A percentile compares a stretch with the other conserved stretches of the same genome.
phyloP scores from a whole-genome alignment of 225 moss, liverwort and hornwort species.

The Marchantia polymorpha region DNA sequence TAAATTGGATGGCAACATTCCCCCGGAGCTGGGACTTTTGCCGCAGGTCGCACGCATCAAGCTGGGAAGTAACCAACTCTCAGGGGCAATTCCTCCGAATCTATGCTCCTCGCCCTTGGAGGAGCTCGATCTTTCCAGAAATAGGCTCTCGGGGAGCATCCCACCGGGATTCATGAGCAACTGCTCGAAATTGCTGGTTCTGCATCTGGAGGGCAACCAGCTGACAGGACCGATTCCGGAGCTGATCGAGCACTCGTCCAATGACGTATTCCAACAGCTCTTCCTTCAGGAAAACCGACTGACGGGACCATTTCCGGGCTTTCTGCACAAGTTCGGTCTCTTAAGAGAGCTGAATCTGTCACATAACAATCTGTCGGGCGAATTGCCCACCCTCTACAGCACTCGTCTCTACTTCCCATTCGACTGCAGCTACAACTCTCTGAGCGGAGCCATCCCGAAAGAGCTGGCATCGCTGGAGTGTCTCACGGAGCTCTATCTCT shows the following conservation, averaged over 20 bases:
- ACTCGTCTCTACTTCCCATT: not conserved
- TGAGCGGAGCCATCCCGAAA: constrained; percentile 38
- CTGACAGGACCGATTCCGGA: constrained; percentile 6
- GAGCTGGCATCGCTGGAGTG: constrained; percentile 8
- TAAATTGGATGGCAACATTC: not conserved
- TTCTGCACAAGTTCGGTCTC: not conserved
- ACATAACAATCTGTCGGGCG: constrained; percentile 4
- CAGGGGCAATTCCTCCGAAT: not conserved
- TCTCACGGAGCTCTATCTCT: constrained; percentile 35
- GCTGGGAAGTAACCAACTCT: not conserved
- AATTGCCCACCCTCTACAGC: not conserved
- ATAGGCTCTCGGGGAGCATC: not conserved
- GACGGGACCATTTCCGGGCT: not conserved
- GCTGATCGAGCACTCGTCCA: not conserved
- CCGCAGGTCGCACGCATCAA: not conserved
- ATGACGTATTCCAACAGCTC: not conserved
- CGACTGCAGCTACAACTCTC: constrained; percentile 20
- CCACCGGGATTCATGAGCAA: not conserved
- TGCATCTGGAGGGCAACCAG: constrained; percentile 1
- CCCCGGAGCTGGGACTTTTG: not conserved
- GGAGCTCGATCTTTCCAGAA: not conserved
- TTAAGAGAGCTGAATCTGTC: not conserved
- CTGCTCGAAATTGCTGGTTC: not conserved
- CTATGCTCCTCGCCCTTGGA: not conserved
- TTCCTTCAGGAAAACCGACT: constrained; percentile 1